Percentiles rank a stretch among this genome's conserved stretches.
Evolutionary conservation across 2,329 filamentous ascomycete species (phyloP).

Genomic region (Phoma sp.): DNA sequence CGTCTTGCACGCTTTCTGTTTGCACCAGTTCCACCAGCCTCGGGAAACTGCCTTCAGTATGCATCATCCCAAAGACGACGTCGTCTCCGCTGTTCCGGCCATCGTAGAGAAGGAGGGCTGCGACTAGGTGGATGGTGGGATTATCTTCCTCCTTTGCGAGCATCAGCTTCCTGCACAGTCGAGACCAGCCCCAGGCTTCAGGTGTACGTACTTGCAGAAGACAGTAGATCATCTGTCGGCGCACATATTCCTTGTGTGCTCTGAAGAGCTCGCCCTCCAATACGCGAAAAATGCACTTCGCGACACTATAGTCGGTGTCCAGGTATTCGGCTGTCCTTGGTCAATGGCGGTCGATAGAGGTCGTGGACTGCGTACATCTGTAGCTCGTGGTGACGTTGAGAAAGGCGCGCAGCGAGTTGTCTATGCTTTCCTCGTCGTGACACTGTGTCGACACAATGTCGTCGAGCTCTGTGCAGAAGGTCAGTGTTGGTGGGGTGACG

Average conservation of each 20-base stretch:
- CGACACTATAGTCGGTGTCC: conserved; percentile 77
- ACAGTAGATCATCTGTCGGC: conserved; percentile 90
- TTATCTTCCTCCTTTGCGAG: conserved; percentile 78
- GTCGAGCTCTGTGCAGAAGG: conserved; percentile 63
- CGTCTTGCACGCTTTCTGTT: conserved; percentile 64
- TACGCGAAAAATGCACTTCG: conserved; percentile 79
- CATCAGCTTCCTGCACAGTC: conserved; percentile 19
- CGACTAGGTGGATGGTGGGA: conserved; percentile 79
- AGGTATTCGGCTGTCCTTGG: conserved; percentile 67
- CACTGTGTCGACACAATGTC: conserved; percentile 66
- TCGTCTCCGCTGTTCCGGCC: conserved; percentile 79
- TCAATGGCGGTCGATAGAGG: conserved; percentile 24
- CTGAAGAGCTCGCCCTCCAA: conserved; percentile 76
- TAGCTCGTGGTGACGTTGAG: conserved; percentile 77
- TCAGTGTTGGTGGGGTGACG: conserved; percentile 40
- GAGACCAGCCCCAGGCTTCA: not conserved
- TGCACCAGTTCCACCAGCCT: conserved; percentile 83
- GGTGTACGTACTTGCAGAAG: conserved; percentile 66
- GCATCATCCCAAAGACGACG: conserved; percentile 82
- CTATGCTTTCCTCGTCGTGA: conserved; percentile 71
- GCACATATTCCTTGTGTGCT: conserved; percentile 81
- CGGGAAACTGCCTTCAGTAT: conserved; percentile 81
- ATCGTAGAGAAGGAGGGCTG: conserved; percentile 85
- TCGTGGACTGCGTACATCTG: conserved; percentile 57
- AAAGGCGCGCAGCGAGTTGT: conserved; percentile 85